Conservation (phyloP, 2,329 filamentous ascomycete genomes). For the Neopestalotiopsis sp. region DNA sequence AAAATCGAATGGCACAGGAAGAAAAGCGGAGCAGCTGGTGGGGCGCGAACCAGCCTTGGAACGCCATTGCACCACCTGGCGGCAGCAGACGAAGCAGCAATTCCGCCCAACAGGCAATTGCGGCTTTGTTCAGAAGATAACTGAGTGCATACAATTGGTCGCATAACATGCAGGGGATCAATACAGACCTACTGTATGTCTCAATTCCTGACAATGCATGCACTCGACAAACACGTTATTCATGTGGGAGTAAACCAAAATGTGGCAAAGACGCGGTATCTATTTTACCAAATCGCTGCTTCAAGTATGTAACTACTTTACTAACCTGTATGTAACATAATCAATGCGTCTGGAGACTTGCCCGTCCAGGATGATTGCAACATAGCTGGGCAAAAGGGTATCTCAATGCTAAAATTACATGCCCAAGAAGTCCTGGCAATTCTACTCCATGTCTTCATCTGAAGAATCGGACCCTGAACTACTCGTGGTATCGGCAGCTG, state of each 20-base stretch:
- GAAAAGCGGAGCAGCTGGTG: neutral
- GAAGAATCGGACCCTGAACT: slow-evolving; percentile 13
- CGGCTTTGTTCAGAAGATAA: too few species aligned
- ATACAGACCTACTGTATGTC: too few species aligned
- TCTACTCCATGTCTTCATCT: slow-evolving; percentile 14
- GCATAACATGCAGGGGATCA: too few species aligned
- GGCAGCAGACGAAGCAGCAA: neutral
- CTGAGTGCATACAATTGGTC: too few species aligned
- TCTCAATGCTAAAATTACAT: neutral
- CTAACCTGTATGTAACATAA: too few species aligned
- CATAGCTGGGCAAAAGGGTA: neutral
- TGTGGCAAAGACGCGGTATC: too few species aligned
- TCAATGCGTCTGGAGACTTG: neutral
- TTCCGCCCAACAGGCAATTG: too few species aligned
- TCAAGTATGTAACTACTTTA: too few species aligned
- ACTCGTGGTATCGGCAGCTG: slow-evolving; percentile 12
- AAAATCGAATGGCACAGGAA: slow-evolving; percentile 12
- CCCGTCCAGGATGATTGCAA: neutral
- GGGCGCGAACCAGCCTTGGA: neutral
- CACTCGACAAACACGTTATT: too few species aligned
- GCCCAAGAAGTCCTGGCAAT: neutral
- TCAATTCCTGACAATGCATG: too few species aligned
- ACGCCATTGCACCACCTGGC: neutral
- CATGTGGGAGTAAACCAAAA: too few species aligned
- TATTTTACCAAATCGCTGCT: too few species aligned